Evolutionary conservation across 2,329 filamentous ascomycete species (phyloP).

Genomic region (Ceratocystis papillata): DNA sequence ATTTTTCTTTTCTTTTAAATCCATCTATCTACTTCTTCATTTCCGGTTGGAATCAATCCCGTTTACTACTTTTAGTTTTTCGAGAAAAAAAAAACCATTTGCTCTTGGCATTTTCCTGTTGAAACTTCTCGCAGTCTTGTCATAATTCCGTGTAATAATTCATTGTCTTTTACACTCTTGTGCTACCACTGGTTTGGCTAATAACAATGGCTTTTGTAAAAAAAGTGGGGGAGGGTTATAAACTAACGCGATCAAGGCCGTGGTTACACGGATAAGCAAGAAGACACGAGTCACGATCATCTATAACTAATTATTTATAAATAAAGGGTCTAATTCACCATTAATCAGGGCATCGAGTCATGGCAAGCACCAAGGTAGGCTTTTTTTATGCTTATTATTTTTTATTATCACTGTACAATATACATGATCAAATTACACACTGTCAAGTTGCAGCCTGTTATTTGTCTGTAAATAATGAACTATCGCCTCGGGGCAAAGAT

Average conservation of each 20-base stretch:
- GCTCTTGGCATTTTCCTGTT: background rate
- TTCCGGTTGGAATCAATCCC: slow-evolving; percentile 23
- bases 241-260: background rate
- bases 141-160: background rate
- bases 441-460: background rate
- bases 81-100: background rate
- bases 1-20: slow-evolving; percentile 17
- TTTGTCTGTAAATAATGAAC: background rate
- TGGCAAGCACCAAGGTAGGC: background rate
- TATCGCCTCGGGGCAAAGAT: background rate
- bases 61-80: slow-evolving; percentile 14
- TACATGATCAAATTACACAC: background rate
- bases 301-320: no score
- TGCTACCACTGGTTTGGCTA: background rate
- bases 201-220: background rate
- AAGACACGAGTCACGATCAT: no score
- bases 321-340: no score
- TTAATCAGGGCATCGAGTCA: no score
- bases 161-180: background rate
- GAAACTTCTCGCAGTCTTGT: background rate
- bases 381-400: background rate
- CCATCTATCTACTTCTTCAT: slow-evolving; percentile 22
- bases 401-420: slow-evolving; percentile 7
- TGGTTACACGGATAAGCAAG: background rate
- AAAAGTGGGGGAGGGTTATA: background rate